These are phyloP conservation scores for Bruguiera sexangula DNA, from an alignment of 345 rosid genomes.

Conservation along the genomic window DNA sequence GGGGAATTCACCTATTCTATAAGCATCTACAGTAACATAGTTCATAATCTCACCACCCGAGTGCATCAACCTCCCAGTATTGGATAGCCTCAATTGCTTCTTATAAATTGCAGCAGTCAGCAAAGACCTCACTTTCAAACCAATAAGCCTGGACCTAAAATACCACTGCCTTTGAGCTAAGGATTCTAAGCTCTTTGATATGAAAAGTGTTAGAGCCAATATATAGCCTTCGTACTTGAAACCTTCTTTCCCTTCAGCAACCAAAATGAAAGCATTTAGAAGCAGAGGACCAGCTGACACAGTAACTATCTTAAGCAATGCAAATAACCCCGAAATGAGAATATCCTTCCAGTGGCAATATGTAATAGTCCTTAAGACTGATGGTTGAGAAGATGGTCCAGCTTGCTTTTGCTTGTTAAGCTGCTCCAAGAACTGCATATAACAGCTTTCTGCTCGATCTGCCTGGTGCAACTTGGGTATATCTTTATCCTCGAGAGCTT, in stretches of 20 bases:
- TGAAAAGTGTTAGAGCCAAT: constrained; percentile 56
- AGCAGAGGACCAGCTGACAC: constrained; percentile 80
- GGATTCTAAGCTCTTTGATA: constrained; percentile 67
- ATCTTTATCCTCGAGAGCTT: constrained; percentile 65
- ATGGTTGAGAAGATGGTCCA: constrained; percentile 38
- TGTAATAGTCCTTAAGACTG: constrained; percentile 53
- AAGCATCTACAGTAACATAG: constrained; percentile 90
- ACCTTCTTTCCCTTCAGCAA: constrained; percentile 67
- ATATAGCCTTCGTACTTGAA: constrained; percentile 72
- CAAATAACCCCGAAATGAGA: constrained; percentile 75
- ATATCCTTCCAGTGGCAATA: constrained; percentile 66
- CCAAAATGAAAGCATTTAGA: constrained; percentile 82
- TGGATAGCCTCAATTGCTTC: constrained; percentile 80
- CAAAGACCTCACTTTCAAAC: constrained; percentile 72
- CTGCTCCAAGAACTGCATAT: constrained; percentile 50
- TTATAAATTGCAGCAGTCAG: constrained; percentile 75
- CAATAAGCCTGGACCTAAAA: constrained; percentile 74
- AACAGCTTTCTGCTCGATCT: constrained; percentile 76
- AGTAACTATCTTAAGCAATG: constrained; percentile 68
- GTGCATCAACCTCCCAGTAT: constrained; percentile 65
- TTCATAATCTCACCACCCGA: constrained; percentile 91
- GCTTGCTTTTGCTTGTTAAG: constrained; percentile 45
- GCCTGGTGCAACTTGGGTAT: constrained; percentile 54
- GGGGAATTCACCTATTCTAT: constrained; percentile 88
- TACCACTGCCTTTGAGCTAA: constrained; percentile 93